Conservation (phyloP, 164 flowering plant species). For the Umbilicus rupestris region DNA sequence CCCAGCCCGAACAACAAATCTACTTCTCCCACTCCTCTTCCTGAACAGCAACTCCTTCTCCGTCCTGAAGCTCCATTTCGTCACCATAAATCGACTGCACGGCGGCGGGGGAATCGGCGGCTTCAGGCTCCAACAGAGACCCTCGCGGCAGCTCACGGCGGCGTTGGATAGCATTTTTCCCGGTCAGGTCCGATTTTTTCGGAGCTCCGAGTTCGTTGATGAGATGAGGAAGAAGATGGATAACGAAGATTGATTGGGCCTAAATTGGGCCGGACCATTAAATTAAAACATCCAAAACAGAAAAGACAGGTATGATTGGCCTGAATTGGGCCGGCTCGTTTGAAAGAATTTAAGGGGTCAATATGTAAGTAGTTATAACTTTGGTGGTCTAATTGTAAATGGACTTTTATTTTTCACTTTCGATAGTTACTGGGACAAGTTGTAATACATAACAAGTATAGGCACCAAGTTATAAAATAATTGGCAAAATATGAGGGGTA, state of each 20-base stretch:
- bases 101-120: neutral
- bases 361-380: no score
- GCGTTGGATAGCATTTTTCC: neutral
- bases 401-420: no score
- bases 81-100: neutral
- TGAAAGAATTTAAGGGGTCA: no score
- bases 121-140: no score
- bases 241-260: neutral
- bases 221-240: neutral
- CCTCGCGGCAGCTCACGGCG: neutral
- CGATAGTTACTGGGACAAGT: no score
- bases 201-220: neutral
- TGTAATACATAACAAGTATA: neutral
- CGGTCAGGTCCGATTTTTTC: neutral
- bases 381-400: no score
- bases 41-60: neutral
- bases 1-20: constrained; percentile 20
- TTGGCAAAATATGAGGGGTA: neutral
- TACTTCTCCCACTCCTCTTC: constrained; percentile 28
- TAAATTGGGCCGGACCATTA: constrained; percentile 5
- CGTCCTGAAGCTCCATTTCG: neutral
- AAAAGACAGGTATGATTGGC: no score
- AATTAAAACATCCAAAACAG: neutral
- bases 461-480: neutral
- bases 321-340: no score